Base-by-base conservation (phyloP, 345 rosid genomes). In the Aquilaria yunnanensis region DNA sequence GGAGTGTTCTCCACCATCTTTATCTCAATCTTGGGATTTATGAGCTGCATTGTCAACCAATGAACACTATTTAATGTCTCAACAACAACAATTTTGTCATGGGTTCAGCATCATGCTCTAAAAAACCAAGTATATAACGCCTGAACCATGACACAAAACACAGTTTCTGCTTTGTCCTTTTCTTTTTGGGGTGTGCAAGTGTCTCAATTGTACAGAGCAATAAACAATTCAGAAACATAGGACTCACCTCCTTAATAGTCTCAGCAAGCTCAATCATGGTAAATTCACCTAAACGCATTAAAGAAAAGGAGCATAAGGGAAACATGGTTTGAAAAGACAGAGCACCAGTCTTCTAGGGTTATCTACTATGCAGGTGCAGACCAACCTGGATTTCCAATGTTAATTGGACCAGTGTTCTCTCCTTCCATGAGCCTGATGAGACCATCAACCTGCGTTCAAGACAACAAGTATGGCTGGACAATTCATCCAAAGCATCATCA, bases 341-440 rank as follows among this genome's bases (percentile, higher is more conserved):
- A 34, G 47, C n/a, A 32, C 10, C 30, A 37, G 64, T 33, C 23
- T 10, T 32, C 43, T 61, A 57, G 16, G 14, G 58, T 32, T 16
- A 11, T 50, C 51, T 54, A 49, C 9, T 8, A 54, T 10, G 52
- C 23, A 11, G 29, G 57, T 23, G 41, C 0, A 31, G 34, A 33
- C 12, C 49, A 67, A 89, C 97, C 98, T 81, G 97, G 99, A 74
- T 94, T 94, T 68, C 99, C 99, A 23, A 94, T 75, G 78, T 94
- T 94, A 85, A 94, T 85, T 14, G 99, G 99, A 23, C 99, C 96
- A 46, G 97, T 94, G 75, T 94, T 70, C 43, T 85, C 92, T 68
- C 97, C 97, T 71, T 82, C 96, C 99, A 94, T 90, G 71, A 94
- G 96, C 61, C 92, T 85, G 62, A 94, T 80, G 51, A 94, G 99